Base-by-base conservation (phyloP, 352 stramenopile genomes). In the Phytophthora sp. region DNA sequence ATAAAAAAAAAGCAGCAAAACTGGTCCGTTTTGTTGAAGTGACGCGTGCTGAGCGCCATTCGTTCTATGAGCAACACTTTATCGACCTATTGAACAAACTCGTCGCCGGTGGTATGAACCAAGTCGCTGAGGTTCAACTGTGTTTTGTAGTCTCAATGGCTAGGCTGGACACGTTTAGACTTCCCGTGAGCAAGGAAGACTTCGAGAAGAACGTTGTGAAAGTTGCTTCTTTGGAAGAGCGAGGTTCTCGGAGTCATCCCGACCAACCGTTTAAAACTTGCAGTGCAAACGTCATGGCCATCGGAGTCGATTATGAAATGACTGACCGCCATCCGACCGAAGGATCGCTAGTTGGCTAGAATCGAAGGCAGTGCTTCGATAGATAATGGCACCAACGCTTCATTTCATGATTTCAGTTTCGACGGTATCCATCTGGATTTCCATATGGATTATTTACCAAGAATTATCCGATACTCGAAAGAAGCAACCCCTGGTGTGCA, bases 71-170 rank as follows among this genome's bases (percentile, higher is more conserved):
- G 4, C 6, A 26, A 7, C 38, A 39, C 27, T 52, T 61, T 16
- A 3, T 52, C n/a, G 29, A 11, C 7, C 26, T 61, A 4, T 23
- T 61, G 39, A 27, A 52, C 18, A 46, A 33, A 44, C 53, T 61
- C 5, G 26, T 27, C 30, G 30, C 27, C 21, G 12, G 21, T 21
- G 49, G 1, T n/a, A 11, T 57, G 33, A 45, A 29, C 29, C 18
- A 42, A 4, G 20, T 56, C 30, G n/a, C 29, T 2, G 21, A 35
- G 39, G 53, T 60, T 24, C 38, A 60, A 35, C 38, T 60, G 26
- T 60, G 20, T 60, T 60, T 60, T 33, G 38, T 60, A 9, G 38
- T 60, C 13, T 39, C 53, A 7, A 60, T 51, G 36, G 23, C 24
- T n/a, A 41, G 16, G 20, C 27, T 44, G 36, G 20, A 50, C n/a